Evolutionary conservation across 2,329 filamentous ascomycete genomes (phyloP).

Genomic region (Triangularia verruculosa): DNA sequence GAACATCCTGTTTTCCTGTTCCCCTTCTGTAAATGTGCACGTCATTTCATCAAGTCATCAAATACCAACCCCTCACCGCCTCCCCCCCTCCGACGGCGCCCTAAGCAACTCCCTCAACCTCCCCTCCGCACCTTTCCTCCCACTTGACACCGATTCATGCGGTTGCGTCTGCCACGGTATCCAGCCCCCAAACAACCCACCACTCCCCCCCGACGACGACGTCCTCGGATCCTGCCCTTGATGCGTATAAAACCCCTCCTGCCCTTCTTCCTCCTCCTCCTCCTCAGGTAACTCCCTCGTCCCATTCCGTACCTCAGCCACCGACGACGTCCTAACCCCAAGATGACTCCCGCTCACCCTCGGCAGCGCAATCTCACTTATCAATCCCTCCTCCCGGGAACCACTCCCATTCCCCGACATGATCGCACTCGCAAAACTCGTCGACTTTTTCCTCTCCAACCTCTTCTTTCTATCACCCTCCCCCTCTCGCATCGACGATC

Average conservation of each 20-base stretch:
- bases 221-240: neutral
- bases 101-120: constrained; percentile 53
- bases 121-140: constrained; percentile 44
- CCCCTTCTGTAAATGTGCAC: neutral
- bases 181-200: constrained; percentile 39
- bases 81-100: neutral
- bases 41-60: constrained; percentile 21
- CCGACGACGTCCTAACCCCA: constrained; percentile 41
- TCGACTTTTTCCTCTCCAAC: constrained; percentile 36
- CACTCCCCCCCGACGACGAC: too few species aligned
- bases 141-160: constrained; percentile 36
- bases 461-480: constrained; percentile 7
- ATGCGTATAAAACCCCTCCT: neutral
- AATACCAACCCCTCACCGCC: neutral
- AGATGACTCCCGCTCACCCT: constrained; percentile 54
- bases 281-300: too few species aligned
- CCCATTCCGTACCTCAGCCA: too few species aligned
- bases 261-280: constrained; percentile 27
- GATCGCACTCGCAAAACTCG: constrained; percentile 46
- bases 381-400: constrained; percentile 41
- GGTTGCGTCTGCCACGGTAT: constrained; percentile 40
- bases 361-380: constrained; percentile 56
- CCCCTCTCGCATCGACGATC: constrained; percentile 1
- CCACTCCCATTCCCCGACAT: constrained; percentile 35
- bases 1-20: neutral